Conservation (phyloP, 2,329 filamentous ascomycete species). For the Alternaria burnsii region DNA sequence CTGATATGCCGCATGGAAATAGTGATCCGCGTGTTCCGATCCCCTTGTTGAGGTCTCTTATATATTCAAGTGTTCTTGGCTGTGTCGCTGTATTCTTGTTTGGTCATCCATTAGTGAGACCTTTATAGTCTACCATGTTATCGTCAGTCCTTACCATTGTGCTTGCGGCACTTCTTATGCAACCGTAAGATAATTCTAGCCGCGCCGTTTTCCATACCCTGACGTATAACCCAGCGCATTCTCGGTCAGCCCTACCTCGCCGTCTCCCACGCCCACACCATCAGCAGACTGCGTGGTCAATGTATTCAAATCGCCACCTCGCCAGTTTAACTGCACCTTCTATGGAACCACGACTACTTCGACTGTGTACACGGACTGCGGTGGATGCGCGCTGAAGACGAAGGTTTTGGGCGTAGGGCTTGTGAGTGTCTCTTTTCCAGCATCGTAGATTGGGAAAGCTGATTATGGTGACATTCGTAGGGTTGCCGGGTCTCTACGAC, state of each 20-base stretch:
- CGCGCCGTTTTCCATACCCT: not conserved
- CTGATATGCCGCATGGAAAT: not conserved
- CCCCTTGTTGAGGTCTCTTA: not conserved
- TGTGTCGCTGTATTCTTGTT: not conserved
- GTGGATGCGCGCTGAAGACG: conserved; percentile 33
- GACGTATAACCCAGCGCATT: not conserved
- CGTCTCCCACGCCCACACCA: conserved; percentile 1
- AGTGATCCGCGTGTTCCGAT: not conserved
- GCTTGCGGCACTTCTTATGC: conserved; percentile 3
- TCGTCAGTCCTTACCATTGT: not conserved
- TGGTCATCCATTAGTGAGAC: not conserved
- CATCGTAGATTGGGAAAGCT: not conserved
- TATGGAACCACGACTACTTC: conserved; percentile 31
- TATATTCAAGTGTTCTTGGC: not conserved
- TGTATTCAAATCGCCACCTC: conserved; percentile 27
- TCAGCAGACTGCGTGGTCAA: conserved; percentile 25
- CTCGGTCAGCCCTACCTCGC: not conserved
- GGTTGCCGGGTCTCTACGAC: conserved; percentile 30
- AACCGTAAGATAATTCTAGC: not conserved
- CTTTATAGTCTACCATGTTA: not conserved
- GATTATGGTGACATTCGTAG: conserved; percentile 19
- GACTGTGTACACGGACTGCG: conserved; percentile 40
- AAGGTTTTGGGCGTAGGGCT: conserved; percentile 32
- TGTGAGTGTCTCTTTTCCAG: conserved; percentile 21
- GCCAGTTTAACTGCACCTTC: conserved; percentile 34